Conservation (phyloP, 176 grass and related monocot genomes). For the Chrysopogon serrulatus region DNA sequence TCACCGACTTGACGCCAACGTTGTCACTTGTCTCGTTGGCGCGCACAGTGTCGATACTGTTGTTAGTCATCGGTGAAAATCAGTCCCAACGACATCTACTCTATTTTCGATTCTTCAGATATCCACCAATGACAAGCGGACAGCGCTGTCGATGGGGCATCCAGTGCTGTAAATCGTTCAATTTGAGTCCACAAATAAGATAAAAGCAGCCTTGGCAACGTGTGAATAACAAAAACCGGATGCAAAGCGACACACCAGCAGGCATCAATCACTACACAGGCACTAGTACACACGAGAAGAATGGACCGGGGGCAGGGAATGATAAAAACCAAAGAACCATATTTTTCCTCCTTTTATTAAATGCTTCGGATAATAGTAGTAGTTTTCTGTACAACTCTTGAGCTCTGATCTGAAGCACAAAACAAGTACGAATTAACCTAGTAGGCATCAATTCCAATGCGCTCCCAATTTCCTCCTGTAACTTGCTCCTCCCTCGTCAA, state of each 20-base stretch:
- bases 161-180: too few relatives aligned
- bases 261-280: too few relatives aligned
- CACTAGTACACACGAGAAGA: neutral
- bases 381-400: slow-evolving; percentile 34
- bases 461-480: neutral
- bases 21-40: too few relatives aligned
- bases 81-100: too few relatives aligned
- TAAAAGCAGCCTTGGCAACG: neutral
- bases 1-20: too few relatives aligned
- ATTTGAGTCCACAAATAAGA: neutral
- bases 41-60: too few relatives aligned
- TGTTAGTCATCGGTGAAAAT: too few relatives aligned
- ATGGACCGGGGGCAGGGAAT: neutral
- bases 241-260: too few relatives aligned
- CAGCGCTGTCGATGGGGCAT: neutral
- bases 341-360: slow-evolving; percentile 9
- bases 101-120: too few relatives aligned
- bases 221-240: too few relatives aligned
- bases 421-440: slow-evolving; percentile 38
- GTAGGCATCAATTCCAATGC: neutral
- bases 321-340: neutral
- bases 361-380: slow-evolving; percentile 20
- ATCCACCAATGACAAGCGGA: too few relatives aligned
- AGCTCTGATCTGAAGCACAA: slow-evolving; percentile 21
- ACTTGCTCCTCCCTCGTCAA: neutral